These are phyloP conservation scores for Tolypocladium tundrense DNA, from an alignment of 2,329 filamentous ascomycete species.

Conservation along the genomic window DNA sequence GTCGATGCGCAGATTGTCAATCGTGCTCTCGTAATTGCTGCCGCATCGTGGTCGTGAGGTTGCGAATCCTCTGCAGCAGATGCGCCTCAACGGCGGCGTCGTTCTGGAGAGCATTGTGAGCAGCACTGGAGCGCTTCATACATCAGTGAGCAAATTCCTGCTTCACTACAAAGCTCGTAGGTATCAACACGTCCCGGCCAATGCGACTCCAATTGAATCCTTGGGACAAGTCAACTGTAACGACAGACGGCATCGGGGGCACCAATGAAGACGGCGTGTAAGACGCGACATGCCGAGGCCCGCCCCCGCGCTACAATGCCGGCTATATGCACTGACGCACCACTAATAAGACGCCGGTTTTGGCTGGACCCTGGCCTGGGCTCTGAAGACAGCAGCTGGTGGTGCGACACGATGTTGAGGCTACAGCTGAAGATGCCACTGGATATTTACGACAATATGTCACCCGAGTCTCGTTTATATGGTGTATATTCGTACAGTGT, in stretches of 20 bases:
- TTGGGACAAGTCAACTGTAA: neutral
- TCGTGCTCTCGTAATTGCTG: conserved; percentile 15
- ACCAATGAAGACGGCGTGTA: neutral
- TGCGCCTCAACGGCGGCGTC: neutral
- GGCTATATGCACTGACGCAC: neutral
- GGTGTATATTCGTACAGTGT: neutral
- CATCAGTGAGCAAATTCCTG: neutral
- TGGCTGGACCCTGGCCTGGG: neutral
- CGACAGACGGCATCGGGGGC: neutral
- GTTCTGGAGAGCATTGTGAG: neutral
- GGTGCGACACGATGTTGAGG: neutral
- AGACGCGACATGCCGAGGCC: neutral
- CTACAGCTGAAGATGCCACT: neutral
- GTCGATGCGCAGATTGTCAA: conserved; percentile 17
- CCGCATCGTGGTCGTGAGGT: neutral
- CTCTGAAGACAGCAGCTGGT: too few relatives aligned
- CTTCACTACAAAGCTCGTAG: too few relatives aligned
- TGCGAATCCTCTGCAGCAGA: neutral
- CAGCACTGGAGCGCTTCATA: neutral
- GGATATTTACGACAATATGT: too few relatives aligned
- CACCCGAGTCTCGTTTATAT: too few relatives aligned
- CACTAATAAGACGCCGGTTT: neutral
- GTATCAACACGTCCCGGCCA: too few relatives aligned
- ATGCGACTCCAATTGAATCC: neutral
- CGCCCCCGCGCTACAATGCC: neutral